phyloP scores from a whole-genome alignment of 768 basidiomycete species.

The Grammothele lineata region DNA sequence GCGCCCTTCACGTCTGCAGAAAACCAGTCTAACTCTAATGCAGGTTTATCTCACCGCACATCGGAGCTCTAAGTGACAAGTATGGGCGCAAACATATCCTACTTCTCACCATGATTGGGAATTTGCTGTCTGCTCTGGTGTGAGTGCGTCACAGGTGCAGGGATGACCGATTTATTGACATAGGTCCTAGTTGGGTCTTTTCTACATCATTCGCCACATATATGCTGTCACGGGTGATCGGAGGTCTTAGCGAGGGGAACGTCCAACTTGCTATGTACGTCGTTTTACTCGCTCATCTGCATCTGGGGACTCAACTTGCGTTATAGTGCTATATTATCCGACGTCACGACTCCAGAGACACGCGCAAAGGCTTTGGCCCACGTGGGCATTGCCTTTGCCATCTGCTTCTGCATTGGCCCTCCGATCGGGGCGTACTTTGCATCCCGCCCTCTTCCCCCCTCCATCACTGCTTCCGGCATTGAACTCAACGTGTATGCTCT shows the following conservation, averaged over 20 bases:
- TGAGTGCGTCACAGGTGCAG: too few relatives aligned
- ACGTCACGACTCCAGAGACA: conserved; percentile 75
- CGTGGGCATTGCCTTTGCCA: conserved; percentile 93
- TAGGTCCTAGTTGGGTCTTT: conserved; percentile 69
- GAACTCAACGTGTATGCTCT: conserved; percentile 87
- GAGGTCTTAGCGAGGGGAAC: conserved; percentile 94
- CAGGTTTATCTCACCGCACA: conserved; percentile 67
- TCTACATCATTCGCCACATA: conserved; percentile 90
- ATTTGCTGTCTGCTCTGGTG: conserved; percentile 85
- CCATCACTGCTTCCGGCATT: conserved; percentile 46
- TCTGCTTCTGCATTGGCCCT: conserved; percentile 91
- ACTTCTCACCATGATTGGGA: conserved; percentile 86
- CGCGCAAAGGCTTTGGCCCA: conserved; percentile 86
- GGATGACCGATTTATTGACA: conserved; percentile 5
- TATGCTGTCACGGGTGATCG: conserved; percentile 84
- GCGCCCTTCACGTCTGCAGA: too few relatives aligned
- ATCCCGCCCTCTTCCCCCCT: conserved; percentile 68
- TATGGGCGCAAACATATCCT: conserved; percentile 86
- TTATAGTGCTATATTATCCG: conserved; percentile 85
- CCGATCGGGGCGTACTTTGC: conserved; percentile 96
- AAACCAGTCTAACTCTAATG: too few relatives aligned
- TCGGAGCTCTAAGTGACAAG: conserved; percentile 82
- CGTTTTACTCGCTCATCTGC: background rate
- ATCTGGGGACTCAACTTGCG: background rate
- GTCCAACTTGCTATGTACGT: conserved; percentile 92